A percentile compares a stretch with the other conserved stretches of the same genome.
Conservation (phyloP, 192 early-diverging fungal genomes). For the Spinellus fusiger region DNA sequence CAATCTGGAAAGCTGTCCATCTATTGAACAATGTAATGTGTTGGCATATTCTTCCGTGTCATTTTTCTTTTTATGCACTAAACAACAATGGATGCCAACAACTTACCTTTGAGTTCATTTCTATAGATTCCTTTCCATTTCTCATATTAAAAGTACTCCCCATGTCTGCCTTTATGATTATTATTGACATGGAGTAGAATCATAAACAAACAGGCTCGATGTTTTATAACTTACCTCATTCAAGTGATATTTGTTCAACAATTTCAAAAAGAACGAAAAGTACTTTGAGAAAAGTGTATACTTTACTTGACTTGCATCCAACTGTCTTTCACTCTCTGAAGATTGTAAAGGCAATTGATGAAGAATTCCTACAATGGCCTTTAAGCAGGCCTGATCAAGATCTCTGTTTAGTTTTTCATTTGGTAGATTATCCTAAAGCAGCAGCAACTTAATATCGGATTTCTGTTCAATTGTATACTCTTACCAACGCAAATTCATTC, state of each 20-base stretch:
- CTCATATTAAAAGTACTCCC: no score
- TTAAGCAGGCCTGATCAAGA: conserved; percentile 69
- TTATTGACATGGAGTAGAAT: no score
- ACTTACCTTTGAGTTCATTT: no score
- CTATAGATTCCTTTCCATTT: no score
- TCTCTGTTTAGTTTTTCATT: conserved; percentile 64
- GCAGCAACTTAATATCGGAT: background rate
- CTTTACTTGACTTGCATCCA: conserved; percentile 50
- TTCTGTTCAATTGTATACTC: no score
- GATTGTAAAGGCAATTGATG: conserved; percentile 66
- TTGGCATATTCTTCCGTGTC: no score
- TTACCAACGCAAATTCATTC: conserved; percentile 50
- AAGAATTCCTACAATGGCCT: conserved; percentile 59
- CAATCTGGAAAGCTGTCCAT: conserved; percentile 29
- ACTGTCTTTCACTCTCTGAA: conserved; percentile 38
- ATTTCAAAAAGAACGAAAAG: conserved; percentile 68
- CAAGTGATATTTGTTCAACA: conserved; percentile 52
- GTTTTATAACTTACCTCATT: conserved; percentile 33
- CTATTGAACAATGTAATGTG: background rate
- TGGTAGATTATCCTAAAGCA: conserved; percentile 15
- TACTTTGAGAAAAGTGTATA: conserved; percentile 62
- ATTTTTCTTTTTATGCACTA: no score
- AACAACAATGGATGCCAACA: no score
- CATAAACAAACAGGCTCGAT: no score
- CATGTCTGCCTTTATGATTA: no score